Base-by-base conservation (phyloP, 805 yeast genomes). In the Hanseniaspora meyeri region DNA sequence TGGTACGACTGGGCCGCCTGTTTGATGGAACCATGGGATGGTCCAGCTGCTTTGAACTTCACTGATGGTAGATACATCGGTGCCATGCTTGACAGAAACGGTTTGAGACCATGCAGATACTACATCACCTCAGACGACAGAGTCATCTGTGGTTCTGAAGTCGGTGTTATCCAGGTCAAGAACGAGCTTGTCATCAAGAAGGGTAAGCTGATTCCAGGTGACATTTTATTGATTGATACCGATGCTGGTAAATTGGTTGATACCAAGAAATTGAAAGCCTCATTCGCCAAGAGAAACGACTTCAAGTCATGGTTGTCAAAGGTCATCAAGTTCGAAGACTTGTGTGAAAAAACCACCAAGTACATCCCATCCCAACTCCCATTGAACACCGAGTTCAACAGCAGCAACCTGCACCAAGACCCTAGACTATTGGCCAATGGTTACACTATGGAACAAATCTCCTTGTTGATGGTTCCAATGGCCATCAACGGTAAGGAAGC, bases 1-100 rank as follows among this genome's bases (percentile, higher is more conserved):
- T 91, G 95, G 72, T 91, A 91, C 73, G 97, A 93, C 70, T 91
- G 97, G 97, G 97, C 97, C 49, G 96, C 97, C 12, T 89, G 97
- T 73, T 74, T 91, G 62, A 93, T 93, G 96, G 98, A 91, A 74
- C 97, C 97, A 9, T 91, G 98, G 98, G 98, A 91, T 73, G 98
- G 98, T 62, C 98, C 98, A 19, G 97, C 97, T 38, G 74, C 93
- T 62, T 87, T 91, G 75, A 89, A 95, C 34, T 93, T 91, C 70
- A 91, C 97, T 39, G 97, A 91, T 71, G 97, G 96, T 63, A 80
- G 97, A 64, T 91, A 87, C 78, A 88, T 96, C 73, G 98, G 98
- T 76, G 98, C 98, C 51, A 90, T 90, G 70, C 78, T 93, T 62
- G 98, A 91, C 73, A 82, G 98, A 74, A 91, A 93, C 68, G 98